Evolutionary conservation across 2,329 filamentous ascomycete genomes (phyloP).

Genomic region (Sclerotinia subarctica): DNA sequence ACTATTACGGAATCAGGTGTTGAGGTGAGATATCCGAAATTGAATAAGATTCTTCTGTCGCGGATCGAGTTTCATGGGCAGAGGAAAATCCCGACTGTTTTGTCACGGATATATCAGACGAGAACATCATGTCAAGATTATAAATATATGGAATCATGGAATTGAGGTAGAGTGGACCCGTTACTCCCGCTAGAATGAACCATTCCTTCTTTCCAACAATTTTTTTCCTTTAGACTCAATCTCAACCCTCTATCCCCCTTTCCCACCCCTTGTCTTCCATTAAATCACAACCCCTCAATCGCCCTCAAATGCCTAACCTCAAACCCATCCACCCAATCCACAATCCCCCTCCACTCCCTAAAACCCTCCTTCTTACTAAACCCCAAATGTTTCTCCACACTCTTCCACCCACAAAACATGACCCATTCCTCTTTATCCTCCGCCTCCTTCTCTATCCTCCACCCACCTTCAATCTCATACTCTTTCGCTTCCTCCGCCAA

Average conservation of each 20-base stretch:
- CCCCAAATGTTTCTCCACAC: conserved; percentile 23
- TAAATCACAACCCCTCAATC: conserved; percentile 16
- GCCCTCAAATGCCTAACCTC: conserved; percentile 25
- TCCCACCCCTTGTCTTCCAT: neutral
- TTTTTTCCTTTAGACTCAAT: neutral
- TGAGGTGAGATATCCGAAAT: no score
- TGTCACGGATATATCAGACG: neutral
- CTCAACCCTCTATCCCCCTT: neutral
- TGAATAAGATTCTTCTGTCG: no score
- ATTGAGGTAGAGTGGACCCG: neutral
- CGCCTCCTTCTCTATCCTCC: conserved; percentile 28
- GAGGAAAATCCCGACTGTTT: neutral
- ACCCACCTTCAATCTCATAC: conserved; percentile 23
- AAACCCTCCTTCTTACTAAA: conserved; percentile 25
- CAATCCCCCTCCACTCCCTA: conserved; percentile 23
- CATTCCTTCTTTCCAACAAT: neutral
- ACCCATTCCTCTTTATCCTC: conserved; percentile 28
- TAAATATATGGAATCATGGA: neutral
- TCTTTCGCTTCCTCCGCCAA: conserved; percentile 23
- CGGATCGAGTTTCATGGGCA: neutral
- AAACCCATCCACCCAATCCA: conserved; percentile 24
- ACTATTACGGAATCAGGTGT: no score
- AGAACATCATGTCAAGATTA: neutral
- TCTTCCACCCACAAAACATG: conserved; percentile 26
- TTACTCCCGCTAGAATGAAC: neutral